Conservation (phyloP, 1,284 basidiomycete genomes). For the Moniliophthora roreri region DNA sequence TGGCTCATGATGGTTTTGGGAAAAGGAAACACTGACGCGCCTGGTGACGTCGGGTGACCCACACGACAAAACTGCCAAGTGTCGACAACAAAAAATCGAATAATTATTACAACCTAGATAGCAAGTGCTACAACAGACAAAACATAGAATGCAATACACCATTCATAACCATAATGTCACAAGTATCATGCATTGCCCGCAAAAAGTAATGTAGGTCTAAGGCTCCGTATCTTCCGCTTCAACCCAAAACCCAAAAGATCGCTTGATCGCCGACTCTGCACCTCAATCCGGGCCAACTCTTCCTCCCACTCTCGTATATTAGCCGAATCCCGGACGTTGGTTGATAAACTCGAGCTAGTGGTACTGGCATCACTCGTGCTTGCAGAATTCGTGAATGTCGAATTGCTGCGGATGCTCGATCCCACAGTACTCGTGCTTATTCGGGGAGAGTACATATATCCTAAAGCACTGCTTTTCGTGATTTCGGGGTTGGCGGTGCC, state of each 20-base stretch:
- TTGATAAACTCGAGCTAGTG: constrained; percentile 31
- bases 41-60: neutral
- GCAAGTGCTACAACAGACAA: neutral
- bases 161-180: neutral
- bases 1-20: constrained; percentile 20
- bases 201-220: constrained; percentile 2
- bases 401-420: neutral
- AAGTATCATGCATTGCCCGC: neutral
- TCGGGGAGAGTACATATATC: constrained; percentile 11
- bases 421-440: neutral
- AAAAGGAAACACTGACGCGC: neutral
- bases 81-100: too few species aligned
- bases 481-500: constrained; percentile 8
- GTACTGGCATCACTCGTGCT: constrained; percentile 8
- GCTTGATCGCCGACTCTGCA: constrained; percentile 58
- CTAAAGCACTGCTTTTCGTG: constrained; percentile 10
- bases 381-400: neutral
- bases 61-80: too few species aligned
- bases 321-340: constrained; percentile 27
- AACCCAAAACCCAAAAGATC: constrained; percentile 58
- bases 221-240: constrained; percentile 39
- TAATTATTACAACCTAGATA: neutral
- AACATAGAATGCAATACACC: neutral
- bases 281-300: constrained; percentile 71
- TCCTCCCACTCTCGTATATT: constrained; percentile 72